Base-by-base conservation (phyloP, 495 filamentous ascomycete genomes). In the Hypoxylon fragiforme region DNA sequence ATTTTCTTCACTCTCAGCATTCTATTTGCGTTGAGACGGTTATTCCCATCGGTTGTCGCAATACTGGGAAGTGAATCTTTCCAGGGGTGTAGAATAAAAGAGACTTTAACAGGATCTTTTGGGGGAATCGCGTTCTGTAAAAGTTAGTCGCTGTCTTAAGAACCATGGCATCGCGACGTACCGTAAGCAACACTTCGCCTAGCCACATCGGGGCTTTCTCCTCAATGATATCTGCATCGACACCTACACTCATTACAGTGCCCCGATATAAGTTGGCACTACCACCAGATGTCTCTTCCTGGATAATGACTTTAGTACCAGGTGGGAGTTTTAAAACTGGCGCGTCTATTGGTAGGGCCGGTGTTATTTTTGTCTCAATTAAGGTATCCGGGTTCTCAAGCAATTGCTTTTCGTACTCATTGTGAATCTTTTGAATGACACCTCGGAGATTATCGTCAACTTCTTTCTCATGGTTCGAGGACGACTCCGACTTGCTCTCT, bases 1-100 rank as follows among this genome's bases (percentile, higher is more conserved):
- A 98, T 90, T 76, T 97, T 98, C 74, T 90, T 92, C 2, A 92
- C 88, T 36, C 94, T 82, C 21, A 98, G 79, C 95, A 98, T 97
- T 21, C 94, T 80, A 64, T 97, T 98, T 21, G 94, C 94, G 67
- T 97, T 98, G 50, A 98, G 79, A 21, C 94, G 84, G 41, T 90
- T 88, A 58, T 90, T 94, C 28, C 86, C 79, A 47, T 90, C 86
- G 2, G 81, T 70, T 39, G 84, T 81, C 41, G 78, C 80, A 32
- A 90, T 82, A 43, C 77, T 79, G 3, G 91, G 92, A 48, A 96
- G 70, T 16, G 78, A 72, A 59, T 92, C 86, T 57, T 88, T 81
- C 72, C 85, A 91, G 7, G 94, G 95, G 63, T 92, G 83, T 40
- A 98, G 73, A 11, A 95, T 80, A 67, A 98, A 98, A 14, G 88